phyloP scores from a whole-genome alignment of 768 basidiomycete species.

The Botryobasidium botryosum region DNA sequence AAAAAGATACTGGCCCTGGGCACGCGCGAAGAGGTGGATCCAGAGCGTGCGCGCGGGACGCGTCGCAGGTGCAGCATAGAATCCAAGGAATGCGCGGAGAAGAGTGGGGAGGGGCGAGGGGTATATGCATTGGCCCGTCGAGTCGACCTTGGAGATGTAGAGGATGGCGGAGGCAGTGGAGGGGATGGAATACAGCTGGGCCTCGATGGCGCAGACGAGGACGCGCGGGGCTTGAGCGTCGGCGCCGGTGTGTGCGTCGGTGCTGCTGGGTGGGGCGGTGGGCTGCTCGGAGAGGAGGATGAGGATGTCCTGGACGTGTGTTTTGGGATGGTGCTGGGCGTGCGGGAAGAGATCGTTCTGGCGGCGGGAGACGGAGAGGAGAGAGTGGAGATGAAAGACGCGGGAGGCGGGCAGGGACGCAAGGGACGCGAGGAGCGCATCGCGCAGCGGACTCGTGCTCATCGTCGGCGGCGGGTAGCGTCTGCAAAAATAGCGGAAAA shows the following conservation, averaged over 20 bases:
- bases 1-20: constrained; percentile 86
- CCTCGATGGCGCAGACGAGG: constrained; percentile 68
- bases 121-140: constrained; percentile 53
- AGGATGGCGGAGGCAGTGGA: constrained; percentile 51
- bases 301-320: constrained; percentile 60
- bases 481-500: too few species aligned
- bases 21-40: constrained; percentile 80
- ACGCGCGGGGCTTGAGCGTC: constrained; percentile 22
- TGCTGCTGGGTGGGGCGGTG: too few species aligned
- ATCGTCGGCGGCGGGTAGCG: too few species aligned
- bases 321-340: constrained; percentile 43
- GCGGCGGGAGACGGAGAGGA: constrained; percentile 51
- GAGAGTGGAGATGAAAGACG: constrained; percentile 57
- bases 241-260: constrained; percentile 18
- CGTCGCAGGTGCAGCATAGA: constrained; percentile 44
- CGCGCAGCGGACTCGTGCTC: too few species aligned
- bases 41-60: constrained; percentile 48
- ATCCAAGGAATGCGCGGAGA: constrained; percentile 45
- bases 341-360: constrained; percentile 58
- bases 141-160: constrained; percentile 89
- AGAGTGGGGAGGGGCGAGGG: constrained; percentile 55
- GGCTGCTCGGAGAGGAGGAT: constrained; percentile 37
- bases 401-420: constrained; percentile 44
- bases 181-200: constrained; percentile 55
- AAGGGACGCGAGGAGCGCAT: constrained; percentile 42